Base-by-base conservation (phyloP, 805 yeast species). In the Candida ficus region DNA sequence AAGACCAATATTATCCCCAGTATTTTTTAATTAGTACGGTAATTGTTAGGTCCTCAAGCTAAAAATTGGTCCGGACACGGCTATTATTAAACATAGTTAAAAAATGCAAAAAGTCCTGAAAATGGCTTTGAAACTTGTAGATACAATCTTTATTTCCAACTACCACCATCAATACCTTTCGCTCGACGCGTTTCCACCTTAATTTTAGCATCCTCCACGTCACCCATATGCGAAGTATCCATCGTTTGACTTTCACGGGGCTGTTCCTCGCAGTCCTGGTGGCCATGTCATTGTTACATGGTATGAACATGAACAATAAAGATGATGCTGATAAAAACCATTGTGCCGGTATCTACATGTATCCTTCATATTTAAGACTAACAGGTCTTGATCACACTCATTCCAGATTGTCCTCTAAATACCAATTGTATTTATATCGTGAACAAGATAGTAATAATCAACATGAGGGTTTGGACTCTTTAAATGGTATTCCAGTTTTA, bases 381-480 rank as follows among this genome's bases (percentile, higher is more conserved):
- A 66, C 68, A 47, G 85, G 81, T 4, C 85, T 90, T 56, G 93
- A 88, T 60, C 66, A 68, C n/a, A 41, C 78, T 4, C 81, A 80
- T 52, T 76, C 93, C 3, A 66, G 73, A 39, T 78, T 77, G 54
- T 90, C 95, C 2, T 68, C 81, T 27, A 90, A 89, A 53, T 93
- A 91, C 61, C 79, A 88, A n/a, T 64, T 91, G 3, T 86, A 82
- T 51, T 68, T 89, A 3, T 93, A 91, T 61, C 65, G 97, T 39
- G 99, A 95, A 54, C 95, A 86, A 46, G 83, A 78, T 0, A 67
- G 65, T 48, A 91, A 83, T 54, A 56, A 56, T 4, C 57, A 71
- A 5, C 91, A 95, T 0, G 56, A 54, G 44, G 60, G 45, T 44
- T 48, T 74, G 16, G 16, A 33, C 5, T 35, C 39, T 1, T 39